Conservation (phyloP, 2,329 filamentous ascomycete species). For the Ophiostoma novo-ulmi region DNA sequence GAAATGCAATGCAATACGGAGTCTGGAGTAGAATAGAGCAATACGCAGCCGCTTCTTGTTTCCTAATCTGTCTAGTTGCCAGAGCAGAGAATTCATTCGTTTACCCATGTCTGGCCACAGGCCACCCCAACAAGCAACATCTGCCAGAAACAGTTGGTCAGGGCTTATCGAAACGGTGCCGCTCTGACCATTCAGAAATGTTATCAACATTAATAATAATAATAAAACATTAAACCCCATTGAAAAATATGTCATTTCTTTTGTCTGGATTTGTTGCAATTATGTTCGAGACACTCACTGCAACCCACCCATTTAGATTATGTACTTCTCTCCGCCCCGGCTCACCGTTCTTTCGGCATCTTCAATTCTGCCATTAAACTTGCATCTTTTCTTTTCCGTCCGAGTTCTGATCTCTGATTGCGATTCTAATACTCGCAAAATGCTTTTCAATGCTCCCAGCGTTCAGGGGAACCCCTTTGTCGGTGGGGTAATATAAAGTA, state of each 20-base stretch:
- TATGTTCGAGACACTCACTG: neutral
- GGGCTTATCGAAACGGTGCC: slow-evolving; percentile 2
- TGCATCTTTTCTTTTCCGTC: neutral
- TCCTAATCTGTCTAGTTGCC: neutral
- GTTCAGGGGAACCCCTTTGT: neutral
- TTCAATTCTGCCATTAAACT: neutral
- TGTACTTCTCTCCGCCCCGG: neutral
- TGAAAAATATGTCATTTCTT: neutral
- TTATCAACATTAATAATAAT: neutral
- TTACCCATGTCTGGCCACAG: neutral
- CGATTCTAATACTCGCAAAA: neutral
- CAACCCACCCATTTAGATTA: neutral
- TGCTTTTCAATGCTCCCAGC: neutral
- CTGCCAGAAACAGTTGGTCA: neutral
- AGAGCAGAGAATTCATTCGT: neutral
- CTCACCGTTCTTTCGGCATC: neutral
- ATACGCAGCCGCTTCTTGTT: slow-evolving; percentile 1
- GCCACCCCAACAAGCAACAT: neutral
- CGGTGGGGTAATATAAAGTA: neutral
- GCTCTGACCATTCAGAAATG: neutral
- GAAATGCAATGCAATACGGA: neutral
- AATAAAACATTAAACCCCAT: too few species aligned
- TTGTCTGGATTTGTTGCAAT: neutral
- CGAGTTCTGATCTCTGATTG: neutral
- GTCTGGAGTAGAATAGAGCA: too few species aligned